Percentiles rank a stretch among this genome's conserved stretches.
These are phyloP conservation scores for Parmales sp. DNA, from an alignment of 108 stramenopile species.

Conservation along the genomic window DNA sequence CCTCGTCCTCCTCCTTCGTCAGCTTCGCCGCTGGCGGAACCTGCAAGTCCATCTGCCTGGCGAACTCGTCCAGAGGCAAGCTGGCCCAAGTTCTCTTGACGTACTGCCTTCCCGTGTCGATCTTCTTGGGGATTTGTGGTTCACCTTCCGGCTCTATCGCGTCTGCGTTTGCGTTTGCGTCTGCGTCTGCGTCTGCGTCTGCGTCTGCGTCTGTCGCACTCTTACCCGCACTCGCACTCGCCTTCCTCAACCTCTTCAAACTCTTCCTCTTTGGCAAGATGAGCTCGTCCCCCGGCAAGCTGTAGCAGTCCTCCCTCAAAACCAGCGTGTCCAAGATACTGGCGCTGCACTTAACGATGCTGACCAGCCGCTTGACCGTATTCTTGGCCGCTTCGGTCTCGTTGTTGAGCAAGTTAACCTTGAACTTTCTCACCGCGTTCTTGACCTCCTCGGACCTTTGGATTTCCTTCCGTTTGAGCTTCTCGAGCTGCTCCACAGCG, in stretches of 20 bases:
- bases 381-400: conserved; percentile 4
- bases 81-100: neutral
- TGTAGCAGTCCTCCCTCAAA: conserved; percentile 23
- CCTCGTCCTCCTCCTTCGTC: neutral
- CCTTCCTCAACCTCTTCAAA: conserved; percentile 27
- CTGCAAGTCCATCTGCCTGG: neutral
- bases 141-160: neutral
- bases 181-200: too few relatives aligned
- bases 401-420: neutral
- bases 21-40: neutral
- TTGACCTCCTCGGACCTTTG: conserved; percentile 18
- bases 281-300: conserved; percentile 25
- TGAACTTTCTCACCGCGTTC: conserved; percentile 13
- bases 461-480: conserved; percentile 17
- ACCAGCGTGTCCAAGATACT: conserved; percentile 17
- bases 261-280: conserved; percentile 21
- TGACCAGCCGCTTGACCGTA: conserved; percentile 7
- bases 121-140: too few relatives aligned
- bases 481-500: conserved; percentile 20
- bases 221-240: neutral
- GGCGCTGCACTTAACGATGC: neutral
- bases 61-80: neutral
- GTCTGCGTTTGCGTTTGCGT: too few relatives aligned
- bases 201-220: too few relatives aligned
- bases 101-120: neutral